Base-by-base conservation (phyloP, 2,329 filamentous ascomycete species). In the Trichoderma aggressivum region DNA sequence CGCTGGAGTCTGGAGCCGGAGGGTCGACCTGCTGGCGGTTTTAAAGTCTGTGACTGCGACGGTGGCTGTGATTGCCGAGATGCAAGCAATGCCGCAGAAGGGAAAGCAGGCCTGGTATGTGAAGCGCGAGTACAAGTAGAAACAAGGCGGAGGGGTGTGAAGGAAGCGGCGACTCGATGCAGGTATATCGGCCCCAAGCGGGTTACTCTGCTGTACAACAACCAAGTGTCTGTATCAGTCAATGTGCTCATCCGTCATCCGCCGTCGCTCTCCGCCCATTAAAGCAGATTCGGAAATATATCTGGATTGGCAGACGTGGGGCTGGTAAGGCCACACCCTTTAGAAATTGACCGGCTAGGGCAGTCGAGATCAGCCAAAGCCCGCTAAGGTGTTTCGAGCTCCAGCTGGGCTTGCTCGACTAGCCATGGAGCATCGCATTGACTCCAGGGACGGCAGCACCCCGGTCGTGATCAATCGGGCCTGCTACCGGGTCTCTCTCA, bases 221-320 rank as follows among this genome's bases (percentile, higher is more conserved):
- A 73, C 77, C 76, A 75, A 74, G 74, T 75, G 66, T 70, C 26
- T 74, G 75, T 77, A 76, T 76, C 77, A 78, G 79, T 79, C 79
- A 61, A 69, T 32, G 77, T 77, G 77, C 75, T 78, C 59, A 66
- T 65, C 65, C 59, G 78, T 78, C 77, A 77, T 81, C 80, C 80
- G 81, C 80, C 80, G 81, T 83, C 82, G 81, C 80, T 82, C 80
- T 81, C 81, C 79, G 80, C 80, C 78, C 80, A 79, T 81, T 82
- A 82, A 82, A 82, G 78, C 82, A 82, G 78, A 82, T 81, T 84
- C 82, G 83, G 83, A 82, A 84, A 82, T 84, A 84, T 84, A 81
- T 81, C 80, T 72, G 66, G 79, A 77, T 76, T 74, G 74, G 73
- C 76, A 78, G 76, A 78, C 78, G 80, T 81, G 82, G 76, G 79